phyloP scores from a whole-genome alignment of 306 rosid genomes.

The Lagenaria siceraria region DNA sequence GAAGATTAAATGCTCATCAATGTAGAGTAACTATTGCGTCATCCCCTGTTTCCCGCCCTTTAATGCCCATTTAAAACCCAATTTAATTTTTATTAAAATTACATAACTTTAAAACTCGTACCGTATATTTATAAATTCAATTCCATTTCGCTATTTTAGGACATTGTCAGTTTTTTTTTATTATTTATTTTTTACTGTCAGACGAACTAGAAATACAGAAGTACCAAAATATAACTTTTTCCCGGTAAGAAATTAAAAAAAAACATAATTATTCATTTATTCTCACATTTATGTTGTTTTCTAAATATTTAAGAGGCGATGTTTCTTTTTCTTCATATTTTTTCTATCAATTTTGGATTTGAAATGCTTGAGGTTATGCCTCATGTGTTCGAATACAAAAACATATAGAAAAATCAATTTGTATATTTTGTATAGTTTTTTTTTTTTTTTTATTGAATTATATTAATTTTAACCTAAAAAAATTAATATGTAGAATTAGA shows the following conservation, averaged over 20 bases:
- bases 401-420: too few relatives aligned
- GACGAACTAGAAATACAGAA: neutral
- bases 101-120: neutral
- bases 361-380: neutral
- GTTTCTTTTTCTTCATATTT: neutral
- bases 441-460: too few relatives aligned
- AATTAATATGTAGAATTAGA: too few relatives aligned
- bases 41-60: neutral
- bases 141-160: neutral
- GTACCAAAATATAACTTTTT: neutral
- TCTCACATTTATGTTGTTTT: neutral
- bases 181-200: neutral
- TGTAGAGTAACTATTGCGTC: slow-evolving; percentile 9
- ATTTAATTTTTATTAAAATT: neutral
- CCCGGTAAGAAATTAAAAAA: neutral
- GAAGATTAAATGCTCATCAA: neutral
- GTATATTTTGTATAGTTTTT: too few relatives aligned
- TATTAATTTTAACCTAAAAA: too few relatives aligned
- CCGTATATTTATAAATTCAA: neutral
- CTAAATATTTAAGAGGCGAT: neutral
- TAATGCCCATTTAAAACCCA: neutral
- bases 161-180: neutral
- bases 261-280: neutral
- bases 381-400: too few relatives aligned
- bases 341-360: neutral